Conservation (phyloP, 2,329 filamentous ascomycete genomes). For the Botrytis medusae region DNA sequence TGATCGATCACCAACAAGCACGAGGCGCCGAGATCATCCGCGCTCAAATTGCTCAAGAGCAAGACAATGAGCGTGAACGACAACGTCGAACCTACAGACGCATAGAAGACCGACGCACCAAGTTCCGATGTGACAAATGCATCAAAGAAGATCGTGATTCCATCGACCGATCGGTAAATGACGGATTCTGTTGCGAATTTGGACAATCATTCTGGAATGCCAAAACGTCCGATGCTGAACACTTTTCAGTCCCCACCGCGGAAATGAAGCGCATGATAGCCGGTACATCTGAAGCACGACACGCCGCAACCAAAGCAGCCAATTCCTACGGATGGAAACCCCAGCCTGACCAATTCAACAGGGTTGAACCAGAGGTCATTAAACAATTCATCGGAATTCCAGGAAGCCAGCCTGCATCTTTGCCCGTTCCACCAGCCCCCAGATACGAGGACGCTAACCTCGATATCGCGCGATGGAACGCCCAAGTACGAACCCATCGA, state of each 20-base stretch:
- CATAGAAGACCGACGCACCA: not conserved
- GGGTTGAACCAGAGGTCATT: slow-evolving; percentile 16
- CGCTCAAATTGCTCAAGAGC: not conserved
- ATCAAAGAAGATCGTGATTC: not conserved
- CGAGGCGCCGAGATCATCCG: not conserved
- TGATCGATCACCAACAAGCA: not conserved
- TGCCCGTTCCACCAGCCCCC: not conserved
- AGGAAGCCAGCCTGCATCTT: slow-evolving; percentile 8
- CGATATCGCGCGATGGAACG: slow-evolving; percentile 24
- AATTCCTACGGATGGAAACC: slow-evolving; percentile 22
- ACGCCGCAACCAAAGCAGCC: slow-evolving; percentile 20
- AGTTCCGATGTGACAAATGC: slow-evolving; percentile 23
- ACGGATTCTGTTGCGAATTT: slow-evolving; percentile 28
- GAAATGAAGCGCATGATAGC: not conserved
- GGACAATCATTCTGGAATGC: slow-evolving; percentile 22
- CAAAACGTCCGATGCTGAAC: not conserved
- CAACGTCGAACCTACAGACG: not conserved
- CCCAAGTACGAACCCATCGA: slow-evolving; percentile 15
- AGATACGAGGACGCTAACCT: slow-evolving; percentile 23
- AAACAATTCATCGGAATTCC: slow-evolving; percentile 11
- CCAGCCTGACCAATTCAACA: not conserved
- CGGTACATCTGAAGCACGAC: slow-evolving; percentile 6
- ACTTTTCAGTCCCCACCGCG: not conserved
- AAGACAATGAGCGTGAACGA: slow-evolving; percentile 10
- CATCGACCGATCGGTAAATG: slow-evolving; percentile 12